These are phyloP conservation scores for Colletotrichum australisinense DNA, from an alignment of 2,329 filamentous ascomycete genomes.

Conservation along the genomic window DNA sequence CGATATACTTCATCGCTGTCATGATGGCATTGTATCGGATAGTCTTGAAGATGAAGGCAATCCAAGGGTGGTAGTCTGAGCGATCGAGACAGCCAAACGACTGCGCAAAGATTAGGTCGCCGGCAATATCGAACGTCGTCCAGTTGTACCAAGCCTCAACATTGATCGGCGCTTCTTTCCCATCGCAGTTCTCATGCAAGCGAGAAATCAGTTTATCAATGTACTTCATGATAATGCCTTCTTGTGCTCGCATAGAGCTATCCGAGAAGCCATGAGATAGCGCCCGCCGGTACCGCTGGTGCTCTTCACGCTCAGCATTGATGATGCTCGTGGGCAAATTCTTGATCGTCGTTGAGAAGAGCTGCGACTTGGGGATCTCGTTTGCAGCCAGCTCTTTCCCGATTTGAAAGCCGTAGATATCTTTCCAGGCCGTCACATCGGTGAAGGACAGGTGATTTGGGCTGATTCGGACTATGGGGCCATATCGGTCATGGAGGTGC, in stretches of 20 bases:
- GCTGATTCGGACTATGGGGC: conserved; percentile 50
- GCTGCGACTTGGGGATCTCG: conserved; percentile 14
- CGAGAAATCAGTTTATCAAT: conserved; percentile 39
- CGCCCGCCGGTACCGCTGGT: conserved; percentile 38
- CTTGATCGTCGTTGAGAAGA: background rate
- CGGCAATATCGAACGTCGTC: conserved; percentile 41
- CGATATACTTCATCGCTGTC: conserved; percentile 15
- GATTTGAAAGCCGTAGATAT: conserved; percentile 49
- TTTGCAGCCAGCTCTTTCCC: background rate
- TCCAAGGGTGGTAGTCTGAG: conserved; percentile 41
- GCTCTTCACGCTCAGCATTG: conserved; percentile 33
- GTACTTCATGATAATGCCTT: conserved; percentile 42
- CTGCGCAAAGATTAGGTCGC: conserved; percentile 44
- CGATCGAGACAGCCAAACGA: conserved; percentile 42
- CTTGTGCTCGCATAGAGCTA: conserved; percentile 44
- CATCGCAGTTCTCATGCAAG: conserved; percentile 21
- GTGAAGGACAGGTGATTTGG: conserved; percentile 54
- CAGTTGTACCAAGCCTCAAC: conserved; percentile 26
- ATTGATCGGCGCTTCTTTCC: background rate
- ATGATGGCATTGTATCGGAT: conserved; percentile 11
- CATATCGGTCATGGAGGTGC: conserved; percentile 40
- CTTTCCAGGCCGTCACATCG: conserved; percentile 48
- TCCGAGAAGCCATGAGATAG: conserved; percentile 46
- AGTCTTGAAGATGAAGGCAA: conserved; percentile 38
- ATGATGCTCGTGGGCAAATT: conserved; percentile 1